Conservation (phyloP, 2,329 filamentous ascomycete species). For the Venturia pyrina region DNA sequence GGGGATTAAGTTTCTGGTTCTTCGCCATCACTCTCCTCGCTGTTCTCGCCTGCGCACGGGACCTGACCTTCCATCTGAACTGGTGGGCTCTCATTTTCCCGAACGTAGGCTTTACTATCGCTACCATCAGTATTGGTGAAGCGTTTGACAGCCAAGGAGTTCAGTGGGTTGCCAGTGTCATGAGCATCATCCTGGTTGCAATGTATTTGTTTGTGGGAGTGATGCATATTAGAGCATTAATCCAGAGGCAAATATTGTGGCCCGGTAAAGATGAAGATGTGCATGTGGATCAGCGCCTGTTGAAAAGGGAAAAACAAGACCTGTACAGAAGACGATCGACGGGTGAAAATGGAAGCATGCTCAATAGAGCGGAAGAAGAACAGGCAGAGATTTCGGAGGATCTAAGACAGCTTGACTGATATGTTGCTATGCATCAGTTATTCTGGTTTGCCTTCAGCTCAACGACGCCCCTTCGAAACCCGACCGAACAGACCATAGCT, state of each 20-base stretch:
- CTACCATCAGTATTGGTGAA: slow-evolving; percentile 47
- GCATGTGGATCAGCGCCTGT: slow-evolving; percentile 16
- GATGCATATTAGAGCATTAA: slow-evolving; percentile 41
- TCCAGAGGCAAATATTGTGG: slow-evolving; percentile 44
- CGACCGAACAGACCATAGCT: no score
- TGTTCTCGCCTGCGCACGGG: slow-evolving; percentile 21
- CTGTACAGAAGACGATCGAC: neutral
- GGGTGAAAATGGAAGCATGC: neutral
- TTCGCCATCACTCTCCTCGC: slow-evolving; percentile 34
- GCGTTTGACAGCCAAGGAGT: slow-evolving; percentile 42
- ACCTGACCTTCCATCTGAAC: slow-evolving; percentile 35
- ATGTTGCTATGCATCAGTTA: no score
- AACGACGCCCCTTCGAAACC: no score
- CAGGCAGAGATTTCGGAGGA: neutral
- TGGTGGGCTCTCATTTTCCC: slow-evolving; percentile 61
- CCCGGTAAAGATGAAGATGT: slow-evolving; percentile 52
- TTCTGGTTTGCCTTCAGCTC: no score
- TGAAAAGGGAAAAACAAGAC: neutral
- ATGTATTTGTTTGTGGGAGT: slow-evolving; percentile 46
- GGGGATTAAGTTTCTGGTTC: slow-evolving; percentile 41
- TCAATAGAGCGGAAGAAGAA: neutral
- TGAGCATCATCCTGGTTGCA: slow-evolving; percentile 45
- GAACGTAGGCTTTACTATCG: slow-evolving; percentile 53
- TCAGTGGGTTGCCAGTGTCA: slow-evolving; percentile 44
- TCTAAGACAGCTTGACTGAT: neutral